Conservation (phyloP, 164 flowering plant species). For the Vitis rotundifolia region DNA sequence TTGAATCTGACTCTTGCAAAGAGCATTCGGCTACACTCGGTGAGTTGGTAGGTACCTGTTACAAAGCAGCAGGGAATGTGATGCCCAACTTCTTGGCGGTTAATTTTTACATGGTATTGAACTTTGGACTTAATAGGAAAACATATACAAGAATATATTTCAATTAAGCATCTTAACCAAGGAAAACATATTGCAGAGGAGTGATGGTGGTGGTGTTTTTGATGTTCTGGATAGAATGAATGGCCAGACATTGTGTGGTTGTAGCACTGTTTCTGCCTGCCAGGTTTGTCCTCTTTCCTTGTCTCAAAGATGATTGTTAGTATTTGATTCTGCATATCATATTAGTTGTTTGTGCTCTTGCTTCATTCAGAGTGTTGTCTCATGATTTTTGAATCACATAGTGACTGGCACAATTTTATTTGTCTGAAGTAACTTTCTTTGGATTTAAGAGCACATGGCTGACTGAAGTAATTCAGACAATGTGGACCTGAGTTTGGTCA, state of each 20-base stretch:
- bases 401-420: too few species aligned
- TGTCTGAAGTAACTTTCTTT: too few species aligned
- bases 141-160: background rate
- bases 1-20: constrained; percentile 72
- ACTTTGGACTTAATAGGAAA: background rate
- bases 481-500: too few species aligned
- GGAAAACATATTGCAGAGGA: constrained; percentile 65
- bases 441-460: too few species aligned
- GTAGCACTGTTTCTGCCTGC: constrained; percentile 72
- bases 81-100: constrained; percentile 95
- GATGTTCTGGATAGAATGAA: constrained; percentile 84
- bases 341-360: too few species aligned
- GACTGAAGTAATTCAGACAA: too few species aligned
- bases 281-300: constrained; percentile 45
- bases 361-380: too few species aligned
- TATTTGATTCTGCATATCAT: too few species aligned
- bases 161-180: constrained; percentile 17
- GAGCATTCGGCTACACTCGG: constrained; percentile 78
- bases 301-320: background rate
- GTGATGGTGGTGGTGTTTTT: constrained; percentile 94
- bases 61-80: constrained; percentile 71
- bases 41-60: constrained; percentile 80
- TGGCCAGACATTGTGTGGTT: constrained; percentile 84
- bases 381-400: too few species aligned
- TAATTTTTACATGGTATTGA: constrained; percentile 91